These are phyloP conservation scores for Odonthalia washingtoniensis DNA, from an alignment of 31 red algal genomes.

Conservation along the genomic window DNA sequence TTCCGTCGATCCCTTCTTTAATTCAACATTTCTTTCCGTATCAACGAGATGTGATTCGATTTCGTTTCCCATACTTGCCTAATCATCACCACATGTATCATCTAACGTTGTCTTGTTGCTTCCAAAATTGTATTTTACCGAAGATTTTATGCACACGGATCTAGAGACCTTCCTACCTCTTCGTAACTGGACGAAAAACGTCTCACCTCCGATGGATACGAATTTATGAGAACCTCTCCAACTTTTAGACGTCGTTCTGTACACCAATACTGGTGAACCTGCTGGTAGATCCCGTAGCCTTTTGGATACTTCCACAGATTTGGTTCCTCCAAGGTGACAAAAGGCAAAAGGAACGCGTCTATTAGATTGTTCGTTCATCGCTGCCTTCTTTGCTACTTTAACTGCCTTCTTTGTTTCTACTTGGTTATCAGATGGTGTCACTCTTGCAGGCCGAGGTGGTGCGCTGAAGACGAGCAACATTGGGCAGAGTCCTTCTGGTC, in stretches of 20 bases:
- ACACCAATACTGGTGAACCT: neutral
- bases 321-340: neutral
- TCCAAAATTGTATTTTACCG: neutral
- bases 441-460: conserved; percentile 1
- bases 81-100: too few species aligned
- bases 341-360: conserved; percentile 4
- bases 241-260: neutral
- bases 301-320: neutral
- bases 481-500: conserved; percentile 21
- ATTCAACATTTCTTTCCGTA: too few species aligned
- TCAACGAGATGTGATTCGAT: too few species aligned
- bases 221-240: neutral
- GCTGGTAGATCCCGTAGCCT: neutral
- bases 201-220: neutral
- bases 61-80: neutral
- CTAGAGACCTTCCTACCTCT: neutral
- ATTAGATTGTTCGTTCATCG: neutral
- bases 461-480: conserved; percentile 37
- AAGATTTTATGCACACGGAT: conserved; percentile 1
- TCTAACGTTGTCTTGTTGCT: neutral
- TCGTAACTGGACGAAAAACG: neutral
- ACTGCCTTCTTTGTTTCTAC: neutral
- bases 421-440: neutral
- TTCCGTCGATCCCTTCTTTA: too few species aligned
- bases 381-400: neutral